Evolutionary conservation across 1,284 basidiomycete species (phyloP), one percentile per base, ranked within the genome.

Genomic region (Quambalaria eucalypti): DNA sequence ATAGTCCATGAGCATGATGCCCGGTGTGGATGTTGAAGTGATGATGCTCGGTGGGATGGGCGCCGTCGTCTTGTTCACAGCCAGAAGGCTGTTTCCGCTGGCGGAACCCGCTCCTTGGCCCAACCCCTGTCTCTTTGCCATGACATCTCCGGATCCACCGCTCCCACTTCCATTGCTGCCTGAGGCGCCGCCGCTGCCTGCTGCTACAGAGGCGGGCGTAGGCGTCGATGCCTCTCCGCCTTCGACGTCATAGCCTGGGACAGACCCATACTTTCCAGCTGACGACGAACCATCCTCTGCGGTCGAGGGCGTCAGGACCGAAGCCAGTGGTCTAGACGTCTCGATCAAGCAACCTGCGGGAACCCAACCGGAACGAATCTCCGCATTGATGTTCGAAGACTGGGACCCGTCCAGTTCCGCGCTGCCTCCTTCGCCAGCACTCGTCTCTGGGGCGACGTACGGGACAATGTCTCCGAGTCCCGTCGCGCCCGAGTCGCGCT

Each of bases 1-100:
- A 77, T 95, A 97, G 66, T 95, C 89, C 89, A 93, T 96, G 64
- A 98, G 79, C 4, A 90, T 89, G 58, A 92, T 80, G 23, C 90
- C 92, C 4, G 90, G 88, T 79, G 93, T 96, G 68, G 88, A 90
- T 12, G 90, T 91, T 30, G 87, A 90, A 53, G 93, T 85, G 68
- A 98, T 93, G 77, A 85, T 85, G 44, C 86, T 74, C 0, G 91
- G 90, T 42, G 89, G 78, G 48, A 96, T 90, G 0, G 90, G 87
- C 3, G 77, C 78, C 31, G 59, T 67, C 33, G 70, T 76, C 54
- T 74, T 65, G 36, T 53, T 54, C 42, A 39, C 36, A 21, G 4
- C 36, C 36, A 39, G 36, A 46, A 40, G 53, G 39, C 30, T 19
- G n/a, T n/a, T n/a, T n/a, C n/a, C 16, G n/a, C 10, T 31, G 4